Base-by-base conservation (phyloP, 2,329 filamentous ascomycete species). In the Fusarium sp. region DNA sequence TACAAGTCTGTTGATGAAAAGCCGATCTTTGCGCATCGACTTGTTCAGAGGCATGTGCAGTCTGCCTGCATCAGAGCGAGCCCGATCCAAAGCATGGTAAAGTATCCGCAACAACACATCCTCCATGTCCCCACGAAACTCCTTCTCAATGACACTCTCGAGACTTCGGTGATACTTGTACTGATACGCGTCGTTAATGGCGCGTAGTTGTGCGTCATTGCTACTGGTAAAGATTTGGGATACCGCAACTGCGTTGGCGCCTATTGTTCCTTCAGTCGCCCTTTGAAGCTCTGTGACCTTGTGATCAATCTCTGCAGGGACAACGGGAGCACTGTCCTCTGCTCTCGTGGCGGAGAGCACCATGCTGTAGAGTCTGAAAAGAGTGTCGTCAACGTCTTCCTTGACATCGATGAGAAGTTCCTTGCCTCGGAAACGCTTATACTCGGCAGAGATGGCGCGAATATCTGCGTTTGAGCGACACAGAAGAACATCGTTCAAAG, bases 381-480 rank as follows among this genome's bases (percentile, higher is more conserved):
- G 54, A 0, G 58, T 72, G 2, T 75, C 70, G 49, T 77, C 70
- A 6, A 79, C 73, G 14, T 79, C 76, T 11, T 74, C 69, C 56
- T 74, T 75, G 29, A 79, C 73, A 43, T 77, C 75, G 1, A 63
- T 58, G 0, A 76, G 51, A 5, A 80, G 69, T 3, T 79, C 76
- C 3, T 64, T 69, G 46, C 72, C 74, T 3, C 69, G 66, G 40
- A 72, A 46, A 5, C 70, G 71, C 48, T 56, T 72, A 31, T 78
- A 80, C 59, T 77, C 74, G 5, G 69, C 62, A 2, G 31, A 20
- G 10, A 80, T 79, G 14, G 76, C 77, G 5, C 73, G 70, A 2
- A 79, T 71, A 37, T 80, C 77, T 4, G 77, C 76, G 27, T 80
- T 80, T 13, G 76, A 78, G 0, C 77, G 77, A 21, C 75, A 75